A percentile compares a stretch with the other conserved stretches of the same genome.
Conservation (phyloP, 2,329 filamentous ascomycete genomes). For the Penicillium polonicum region DNA sequence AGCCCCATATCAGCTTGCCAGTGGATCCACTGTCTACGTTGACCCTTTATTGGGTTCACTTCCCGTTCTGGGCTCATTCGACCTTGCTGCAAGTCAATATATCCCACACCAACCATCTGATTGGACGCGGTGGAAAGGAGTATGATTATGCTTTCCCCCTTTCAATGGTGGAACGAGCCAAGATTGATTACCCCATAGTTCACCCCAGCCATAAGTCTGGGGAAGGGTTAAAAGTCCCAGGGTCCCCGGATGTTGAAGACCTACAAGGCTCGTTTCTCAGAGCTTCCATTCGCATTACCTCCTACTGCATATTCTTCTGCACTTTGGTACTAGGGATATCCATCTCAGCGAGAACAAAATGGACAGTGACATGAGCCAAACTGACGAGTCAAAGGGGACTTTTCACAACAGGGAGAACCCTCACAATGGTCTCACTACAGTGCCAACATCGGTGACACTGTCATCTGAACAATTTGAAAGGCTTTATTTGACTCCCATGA, state of each 20-base stretch:
- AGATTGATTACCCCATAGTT: background rate
- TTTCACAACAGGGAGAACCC: conserved; percentile 10
- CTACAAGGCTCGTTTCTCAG: background rate
- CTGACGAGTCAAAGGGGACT: conserved; percentile 6
- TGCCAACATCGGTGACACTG: conserved; percentile 29
- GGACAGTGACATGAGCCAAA: conserved; percentile 5
- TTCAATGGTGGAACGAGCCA: background rate
- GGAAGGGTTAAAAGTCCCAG: background rate
- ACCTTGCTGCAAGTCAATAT: background rate
- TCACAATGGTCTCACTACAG: conserved; percentile 8
- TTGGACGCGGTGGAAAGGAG: conserved; percentile 4
- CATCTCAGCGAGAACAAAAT: conserved; percentile 1
- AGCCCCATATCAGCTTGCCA: background rate
- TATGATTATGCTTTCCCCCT: background rate
- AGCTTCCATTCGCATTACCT: background rate
- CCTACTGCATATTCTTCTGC: background rate
- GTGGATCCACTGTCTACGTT: background rate
- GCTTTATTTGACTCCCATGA: conserved; percentile 37
- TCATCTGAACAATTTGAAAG: conserved; percentile 37
- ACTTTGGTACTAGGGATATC: background rate
- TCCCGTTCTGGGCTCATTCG: background rate
- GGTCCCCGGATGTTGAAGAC: background rate
- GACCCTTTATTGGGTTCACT: background rate
- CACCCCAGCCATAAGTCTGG: background rate
- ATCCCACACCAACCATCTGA: background rate